Base-by-base conservation (phyloP, 441 rosid species). In the Eruca vesicaria region DNA sequence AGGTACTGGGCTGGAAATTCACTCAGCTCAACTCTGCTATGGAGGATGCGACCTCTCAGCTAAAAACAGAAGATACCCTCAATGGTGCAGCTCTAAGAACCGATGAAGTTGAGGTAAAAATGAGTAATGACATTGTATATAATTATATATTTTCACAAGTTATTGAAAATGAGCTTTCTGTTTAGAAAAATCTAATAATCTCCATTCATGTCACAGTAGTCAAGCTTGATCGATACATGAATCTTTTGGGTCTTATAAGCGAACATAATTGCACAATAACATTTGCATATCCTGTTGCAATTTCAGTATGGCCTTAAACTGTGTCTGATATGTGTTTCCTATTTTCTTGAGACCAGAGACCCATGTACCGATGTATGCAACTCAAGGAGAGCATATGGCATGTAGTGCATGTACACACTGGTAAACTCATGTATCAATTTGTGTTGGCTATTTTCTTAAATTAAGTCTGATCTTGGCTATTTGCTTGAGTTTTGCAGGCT, bases 11-110 rank as follows among this genome's bases (percentile, higher is more conserved):
- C 2, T 82, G 88, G 68, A 84, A 85, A 84, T 88, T 90, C 63
- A 88, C 89, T 29, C 91, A 86, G 71, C 86, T 88, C 29, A 86
- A 86, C 82, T 78, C 87, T 35, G 89, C 95, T 31, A 86, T 88
- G 12, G 92, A 85, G 64, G 86, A 79, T 43, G 85, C 84, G 15
- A 84, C 92, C 32, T 45, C 86, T 57, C 90, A 86, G 84, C 87
- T 89, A 43, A 85, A 73, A 68, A 36, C 89, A 35, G 89, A 77
- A 79, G 88, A 85, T 68, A 58, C 86, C 23, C 87, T 85, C 6
- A 84, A 88, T 66, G 90, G 88, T 18, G 85, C 77, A n/a, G 79
- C 86, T 32, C 80, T 84, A 58, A 83, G 83, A 76, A 73, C 88
- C 3, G 92, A 86, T 79, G 89, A 88, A 83, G 77, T 85, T 15